Percentiles rank a stretch among this genome's conserved stretches.
Conservation (phyloP, 805 yeast genomes). For the Saccharomycopsis fibuligera region DNA sequence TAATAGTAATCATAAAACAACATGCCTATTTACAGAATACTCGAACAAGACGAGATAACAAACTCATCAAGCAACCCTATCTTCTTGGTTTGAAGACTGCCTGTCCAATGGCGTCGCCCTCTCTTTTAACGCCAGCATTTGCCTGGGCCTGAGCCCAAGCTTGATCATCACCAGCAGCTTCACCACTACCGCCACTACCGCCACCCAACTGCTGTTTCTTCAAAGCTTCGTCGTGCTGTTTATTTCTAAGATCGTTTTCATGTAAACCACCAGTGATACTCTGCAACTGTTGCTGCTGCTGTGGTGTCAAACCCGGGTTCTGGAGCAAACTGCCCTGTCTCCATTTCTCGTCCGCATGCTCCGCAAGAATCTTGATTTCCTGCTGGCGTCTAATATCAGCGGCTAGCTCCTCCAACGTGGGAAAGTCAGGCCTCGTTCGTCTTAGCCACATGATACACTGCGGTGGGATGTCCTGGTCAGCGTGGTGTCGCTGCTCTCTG, state of each 20-base stretch:
- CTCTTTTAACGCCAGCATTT: no score
- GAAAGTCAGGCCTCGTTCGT: constrained; percentile 51
- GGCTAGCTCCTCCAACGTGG: constrained; percentile 55
- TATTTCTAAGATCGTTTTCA: not conserved
- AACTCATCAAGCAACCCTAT: no score
- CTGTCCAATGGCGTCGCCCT: no score
- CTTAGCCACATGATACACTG: constrained; percentile 84
- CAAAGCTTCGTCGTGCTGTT: not conserved
- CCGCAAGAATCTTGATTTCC: constrained; percentile 35
- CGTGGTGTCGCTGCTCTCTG: constrained; percentile 35
- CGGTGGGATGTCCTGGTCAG: constrained; percentile 53
- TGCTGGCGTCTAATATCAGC: constrained; percentile 52
- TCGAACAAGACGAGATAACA: no score
- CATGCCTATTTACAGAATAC: no score
- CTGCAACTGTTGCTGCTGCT: constrained; percentile 12
- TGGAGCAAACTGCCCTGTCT: constrained; percentile 20
- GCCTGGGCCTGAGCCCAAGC: no score
- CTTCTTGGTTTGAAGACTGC: not conserved
- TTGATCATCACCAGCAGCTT: no score
- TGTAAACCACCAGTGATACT: constrained; percentile 9
- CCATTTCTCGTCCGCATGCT: constrained; percentile 28
- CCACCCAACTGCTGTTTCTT: not conserved
- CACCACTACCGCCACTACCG: not conserved
- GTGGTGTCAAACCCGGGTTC: constrained; percentile 13
- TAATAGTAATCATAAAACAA: no score